Conservation (phyloP, 2,329 filamentous ascomycete genomes). For the Neonectria neomacrospora region DNA sequence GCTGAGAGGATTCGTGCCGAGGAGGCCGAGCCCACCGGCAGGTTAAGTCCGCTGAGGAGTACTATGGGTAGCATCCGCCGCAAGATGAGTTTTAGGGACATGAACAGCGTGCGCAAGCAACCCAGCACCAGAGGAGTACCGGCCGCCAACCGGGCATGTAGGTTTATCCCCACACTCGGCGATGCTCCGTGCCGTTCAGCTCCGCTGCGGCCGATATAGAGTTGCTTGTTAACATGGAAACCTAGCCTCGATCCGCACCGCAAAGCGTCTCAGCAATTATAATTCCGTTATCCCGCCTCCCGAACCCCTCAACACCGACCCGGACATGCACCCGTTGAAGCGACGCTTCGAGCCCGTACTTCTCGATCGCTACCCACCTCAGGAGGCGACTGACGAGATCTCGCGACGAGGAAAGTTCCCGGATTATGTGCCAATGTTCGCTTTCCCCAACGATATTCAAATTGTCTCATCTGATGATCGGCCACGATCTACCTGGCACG, state of each 20-base stretch:
- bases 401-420: conserved; percentile 87
- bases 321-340: conserved; percentile 95
- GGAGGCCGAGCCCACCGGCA: conserved; percentile 66
- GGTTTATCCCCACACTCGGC: conserved; percentile 33
- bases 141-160: conserved; percentile 55
- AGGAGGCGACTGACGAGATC: conserved; percentile 81
- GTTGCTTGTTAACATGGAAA: conserved; percentile 43
- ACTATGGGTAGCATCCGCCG: conserved; percentile 88
- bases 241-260: conserved; percentile 75
- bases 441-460: conserved; percentile 97
- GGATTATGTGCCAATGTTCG: conserved; percentile 99
- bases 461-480: conserved; percentile 95
- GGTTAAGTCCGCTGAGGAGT: conserved; percentile 66
- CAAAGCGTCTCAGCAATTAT: conserved; percentile 93
- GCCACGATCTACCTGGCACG: conserved; percentile 97
- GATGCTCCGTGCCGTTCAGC: conserved; percentile 6
- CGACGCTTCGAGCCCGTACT: conserved; percentile 96
- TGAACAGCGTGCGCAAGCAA: conserved; percentile 93
- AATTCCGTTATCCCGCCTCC: conserved; percentile 97
- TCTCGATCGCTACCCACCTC: conserved; percentile 91
- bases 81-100: conserved; percentile 91
- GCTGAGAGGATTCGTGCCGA: conserved; percentile 85
- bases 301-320: conserved; percentile 87
- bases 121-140: conserved; percentile 74
- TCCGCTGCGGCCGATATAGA: not conserved